phyloP scores from a whole-genome alignment of 2,329 filamentous ascomycete genomes.

The Curvularia eragrostidis region DNA sequence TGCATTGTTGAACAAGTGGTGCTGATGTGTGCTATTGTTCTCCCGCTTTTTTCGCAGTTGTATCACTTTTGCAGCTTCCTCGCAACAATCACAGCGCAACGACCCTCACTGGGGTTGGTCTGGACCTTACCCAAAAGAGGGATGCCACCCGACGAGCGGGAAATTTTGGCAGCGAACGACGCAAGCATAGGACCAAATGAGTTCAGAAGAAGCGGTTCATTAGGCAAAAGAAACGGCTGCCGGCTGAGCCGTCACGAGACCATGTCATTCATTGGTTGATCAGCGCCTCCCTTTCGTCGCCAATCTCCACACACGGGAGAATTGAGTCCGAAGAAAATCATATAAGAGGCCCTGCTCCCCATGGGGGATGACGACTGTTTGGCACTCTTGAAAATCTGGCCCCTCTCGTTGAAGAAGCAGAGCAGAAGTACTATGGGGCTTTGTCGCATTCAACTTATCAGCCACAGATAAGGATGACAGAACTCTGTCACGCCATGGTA shows the following conservation, averaged over 20 bases:
- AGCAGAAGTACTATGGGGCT: neutral
- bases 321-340: conserved; percentile 15
- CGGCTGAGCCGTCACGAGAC: conserved; percentile 11
- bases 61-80: neutral
- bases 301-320: conserved; percentile 22
- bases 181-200: conserved; percentile 4
- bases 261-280: conserved; percentile 19
- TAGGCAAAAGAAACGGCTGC: conserved; percentile 12
- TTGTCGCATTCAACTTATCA: neutral
- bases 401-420: neutral
- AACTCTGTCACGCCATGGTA: conserved; percentile 2
- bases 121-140: conserved; percentile 11
- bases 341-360: conserved; percentile 20
- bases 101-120: conserved; percentile 1
- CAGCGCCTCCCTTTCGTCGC: conserved; percentile 5
- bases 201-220: conserved; percentile 6
- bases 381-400: conserved; percentile 6
- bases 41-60: no score
- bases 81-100: conserved; percentile 5
- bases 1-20: rapidly evolving
- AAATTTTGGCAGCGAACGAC: conserved; percentile 2
- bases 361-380: conserved; percentile 16
- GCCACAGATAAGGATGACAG: neutral
- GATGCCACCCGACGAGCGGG: conserved; percentile 13
- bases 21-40: rapidly evolving